Evolutionary conservation across 345 rosid genomes (phyloP).

Genomic region (Ceriops decandra): DNA sequence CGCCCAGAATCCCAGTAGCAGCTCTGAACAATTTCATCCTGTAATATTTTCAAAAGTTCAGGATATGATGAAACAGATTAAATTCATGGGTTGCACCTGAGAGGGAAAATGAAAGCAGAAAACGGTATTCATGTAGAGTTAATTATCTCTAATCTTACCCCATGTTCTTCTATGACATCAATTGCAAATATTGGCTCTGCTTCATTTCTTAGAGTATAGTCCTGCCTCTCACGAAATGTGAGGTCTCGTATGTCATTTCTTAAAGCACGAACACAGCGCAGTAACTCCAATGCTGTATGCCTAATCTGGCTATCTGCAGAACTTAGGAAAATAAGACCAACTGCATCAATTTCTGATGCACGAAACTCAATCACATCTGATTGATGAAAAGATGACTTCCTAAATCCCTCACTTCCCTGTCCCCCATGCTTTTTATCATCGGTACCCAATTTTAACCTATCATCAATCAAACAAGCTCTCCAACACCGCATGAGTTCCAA

Average conservation of each 20-base stretch:
- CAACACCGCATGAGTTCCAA: conserved; percentile 98
- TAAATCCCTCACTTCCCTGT: conserved; percentile 57
- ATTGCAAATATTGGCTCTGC: conserved; percentile 86
- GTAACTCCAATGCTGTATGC: conserved; percentile 87
- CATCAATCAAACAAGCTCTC: conserved; percentile 89
- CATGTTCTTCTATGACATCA: conserved; percentile 97
- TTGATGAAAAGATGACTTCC: conserved; percentile 68
- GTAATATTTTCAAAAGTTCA: conserved; percentile 16
- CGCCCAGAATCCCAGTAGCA: conserved; percentile 95
- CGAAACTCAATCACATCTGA: conserved; percentile 76
- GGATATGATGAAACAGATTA: not conserved
- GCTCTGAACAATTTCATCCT: conserved; percentile 98
- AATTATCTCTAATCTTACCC: conserved; percentile 43
- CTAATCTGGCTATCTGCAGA: conserved; percentile 97
- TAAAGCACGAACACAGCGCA: conserved; percentile 93
- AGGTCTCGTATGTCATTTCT: conserved; percentile 80
- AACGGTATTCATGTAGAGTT: conserved; percentile 14
- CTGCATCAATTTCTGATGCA: conserved; percentile 93
- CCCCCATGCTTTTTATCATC: conserved; percentile 46
- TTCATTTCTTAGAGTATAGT: conserved; percentile 63
- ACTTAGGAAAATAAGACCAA: conserved; percentile 90
- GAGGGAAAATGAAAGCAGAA: not conserved
- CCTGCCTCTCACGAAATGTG: conserved; percentile 49
- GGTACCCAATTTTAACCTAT: conserved; percentile 43
- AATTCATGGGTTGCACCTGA: conserved; percentile 7